Percentiles rank a stretch among this genome's conserved stretches.
Evolutionary conservation across 1,139 yeast species (phyloP).

Genomic region (Hyphopichia buzzinii): DNA sequence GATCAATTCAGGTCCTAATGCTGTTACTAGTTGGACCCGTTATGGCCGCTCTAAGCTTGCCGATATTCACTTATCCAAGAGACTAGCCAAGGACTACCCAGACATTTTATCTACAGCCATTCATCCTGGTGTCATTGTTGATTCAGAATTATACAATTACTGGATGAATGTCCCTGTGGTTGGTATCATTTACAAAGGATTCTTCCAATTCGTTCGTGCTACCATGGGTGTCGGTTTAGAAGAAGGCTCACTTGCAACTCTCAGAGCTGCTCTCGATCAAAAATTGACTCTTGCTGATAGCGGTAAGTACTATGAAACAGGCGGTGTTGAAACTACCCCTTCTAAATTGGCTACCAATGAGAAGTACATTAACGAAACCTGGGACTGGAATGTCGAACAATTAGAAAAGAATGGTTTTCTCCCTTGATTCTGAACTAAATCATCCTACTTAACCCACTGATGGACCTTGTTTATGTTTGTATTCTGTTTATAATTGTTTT

Average conservation of each 20-base stretch:
- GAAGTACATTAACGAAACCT: constrained; percentile 23
- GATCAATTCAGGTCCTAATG: constrained; percentile 24
- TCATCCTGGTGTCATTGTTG: constrained; percentile 41
- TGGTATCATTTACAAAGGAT: constrained; percentile 18
- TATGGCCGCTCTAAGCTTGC: constrained; percentile 38
- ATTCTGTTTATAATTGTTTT: no score
- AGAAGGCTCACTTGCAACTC: constrained; percentile 35
- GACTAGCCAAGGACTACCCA: constrained; percentile 28
- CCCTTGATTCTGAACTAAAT: not conserved
- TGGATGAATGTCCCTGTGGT: constrained; percentile 29
- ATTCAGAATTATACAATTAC: constrained; percentile 33
- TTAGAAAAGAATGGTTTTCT: constrained; percentile 23
- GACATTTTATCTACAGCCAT: constrained; percentile 32
- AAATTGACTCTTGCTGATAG: constrained; percentile 49
- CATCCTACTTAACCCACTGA: no score
- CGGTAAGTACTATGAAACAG: constrained; percentile 66
- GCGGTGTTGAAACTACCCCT: constrained; percentile 35
- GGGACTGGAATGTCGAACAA: constrained; percentile 28
- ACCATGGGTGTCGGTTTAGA: constrained; percentile 30
- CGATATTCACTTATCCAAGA: constrained; percentile 28
- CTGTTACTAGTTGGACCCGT: constrained; percentile 29
- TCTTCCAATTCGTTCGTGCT: constrained; percentile 12
- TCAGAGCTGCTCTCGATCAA: constrained; percentile 35
- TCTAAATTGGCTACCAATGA: constrained; percentile 22
- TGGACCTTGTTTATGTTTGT: no score